Evolutionary conservation across 345 rosid species (phyloP), one percentile per base, ranked within the genome.

Genomic region (Lumnitzera littorea): DNA sequence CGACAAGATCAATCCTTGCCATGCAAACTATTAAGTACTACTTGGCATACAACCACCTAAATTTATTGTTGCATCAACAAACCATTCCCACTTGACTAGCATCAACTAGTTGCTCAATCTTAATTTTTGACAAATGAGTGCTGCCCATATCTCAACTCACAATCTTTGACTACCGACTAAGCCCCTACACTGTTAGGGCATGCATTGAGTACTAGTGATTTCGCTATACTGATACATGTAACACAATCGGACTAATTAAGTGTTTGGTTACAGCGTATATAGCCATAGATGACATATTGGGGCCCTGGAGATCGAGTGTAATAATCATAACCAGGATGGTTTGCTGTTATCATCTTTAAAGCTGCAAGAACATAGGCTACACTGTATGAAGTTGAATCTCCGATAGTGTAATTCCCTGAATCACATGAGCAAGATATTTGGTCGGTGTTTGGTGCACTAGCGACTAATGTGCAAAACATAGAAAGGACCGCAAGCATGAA

Each of bases 101-200:
- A 0, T 20, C 20, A 20, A 20, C 20, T 1, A 20, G 1, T 1
- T 20, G 20, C 20, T 20, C 20, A 20, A 20, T 20, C 20, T 20
- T 20, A 20, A 20, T 20, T 20, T 20, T 20, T 20, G 20, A 20
- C 20, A 20, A 51, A 53, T 6, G 0, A 41, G 51, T 64, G 50
- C n/a, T 49, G 47, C 48, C 56, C 68, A 49, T 64, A 64, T 47
- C 68, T 64, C 55, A 64, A 48, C 25, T 17, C 29, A 27, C 68
- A 56, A 2, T 64, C 61, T 17, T 49, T 20, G 2, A 64, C 43
- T 27, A 12, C n/a, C 61, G 48, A 27, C 24, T 63, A 12, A 47
- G 48, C 67, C 10, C 68, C 68, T 0, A 64, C 23, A 12, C 50
- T 56, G 47, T 49, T 20, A 3, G 68, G 68, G 46, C 61, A 31